These are phyloP conservation scores for Plasmodium sp. DNA, from an alignment of 169 alveolate species.

Conservation along the genomic window DNA sequence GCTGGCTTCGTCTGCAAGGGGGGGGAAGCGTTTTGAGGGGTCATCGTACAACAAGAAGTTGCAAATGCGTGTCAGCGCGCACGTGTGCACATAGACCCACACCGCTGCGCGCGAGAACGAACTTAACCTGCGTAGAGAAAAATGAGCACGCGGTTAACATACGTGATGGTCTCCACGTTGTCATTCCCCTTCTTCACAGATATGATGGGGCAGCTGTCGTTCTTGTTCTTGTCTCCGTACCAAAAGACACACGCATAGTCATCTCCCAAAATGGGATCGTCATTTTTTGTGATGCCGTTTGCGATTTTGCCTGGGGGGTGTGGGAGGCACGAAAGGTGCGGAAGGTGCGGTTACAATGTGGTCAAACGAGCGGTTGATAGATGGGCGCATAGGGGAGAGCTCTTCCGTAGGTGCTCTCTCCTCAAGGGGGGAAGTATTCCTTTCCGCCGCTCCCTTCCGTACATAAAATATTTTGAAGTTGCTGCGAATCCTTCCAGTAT, in stretches of 20 bases:
- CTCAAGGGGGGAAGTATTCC: neutral
- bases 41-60: neutral
- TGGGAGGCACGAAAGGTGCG: neutral
- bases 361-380: neutral
- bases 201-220: conserved; percentile 90
- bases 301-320: conserved; percentile 86
- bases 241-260: conserved; percentile 91
- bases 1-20: conserved; percentile 89
- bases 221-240: conserved; percentile 88
- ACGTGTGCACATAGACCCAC: neutral
- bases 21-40: neutral
- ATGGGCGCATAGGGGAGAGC: neutral
- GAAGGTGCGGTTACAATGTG: neutral
- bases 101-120: neutral
- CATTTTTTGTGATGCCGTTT: conserved; percentile 85
- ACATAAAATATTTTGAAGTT: conserved; percentile 88
- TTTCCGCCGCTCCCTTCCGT: neutral
- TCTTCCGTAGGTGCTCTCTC: neutral
- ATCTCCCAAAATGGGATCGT: conserved; percentile 92
- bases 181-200: conserved; percentile 89
- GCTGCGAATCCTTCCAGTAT: conserved; percentile 91
- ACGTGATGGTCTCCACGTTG: conserved; percentile 86
- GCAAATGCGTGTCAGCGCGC: neutral
- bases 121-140: conserved; percentile 90
- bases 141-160: conserved; percentile 91